phyloP scores from a whole-genome alignment of 2,329 filamentous ascomycete species.

The Pseudocercospora cruenta region DNA sequence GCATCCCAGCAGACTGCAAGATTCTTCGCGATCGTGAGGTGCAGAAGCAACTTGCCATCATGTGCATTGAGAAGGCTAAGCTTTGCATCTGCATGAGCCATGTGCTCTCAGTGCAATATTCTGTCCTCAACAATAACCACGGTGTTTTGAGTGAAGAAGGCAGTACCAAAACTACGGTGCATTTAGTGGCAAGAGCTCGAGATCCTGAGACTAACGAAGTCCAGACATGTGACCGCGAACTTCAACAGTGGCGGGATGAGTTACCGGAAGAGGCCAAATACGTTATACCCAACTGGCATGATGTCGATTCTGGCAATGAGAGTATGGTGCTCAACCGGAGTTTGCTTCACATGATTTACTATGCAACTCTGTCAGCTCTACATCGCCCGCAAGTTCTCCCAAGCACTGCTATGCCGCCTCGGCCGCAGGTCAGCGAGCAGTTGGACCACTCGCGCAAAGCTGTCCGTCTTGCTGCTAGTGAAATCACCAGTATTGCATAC shows the following conservation, averaged over 20 bases:
- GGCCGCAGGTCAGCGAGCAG: conserved; percentile 63
- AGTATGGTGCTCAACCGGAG: conserved; percentile 72
- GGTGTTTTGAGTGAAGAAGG: conserved; percentile 71
- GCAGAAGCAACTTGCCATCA: conserved; percentile 77
- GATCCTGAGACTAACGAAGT: conserved; percentile 82
- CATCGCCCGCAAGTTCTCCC: conserved; percentile 90
- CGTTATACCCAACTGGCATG: conserved; percentile 57
- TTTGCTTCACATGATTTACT: conserved; percentile 91
- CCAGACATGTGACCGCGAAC: conserved; percentile 74
- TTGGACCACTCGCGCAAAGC: conserved; percentile 82
- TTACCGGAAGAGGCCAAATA: conserved; percentile 75
- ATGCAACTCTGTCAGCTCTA: conserved; percentile 86
- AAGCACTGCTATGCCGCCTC: conserved; percentile 54
- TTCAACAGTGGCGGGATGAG: conserved; percentile 75
- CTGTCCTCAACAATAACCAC: conserved; percentile 82
- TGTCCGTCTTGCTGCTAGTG: conserved; percentile 79
- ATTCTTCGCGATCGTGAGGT: conserved; percentile 70
- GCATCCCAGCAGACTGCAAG: conserved; percentile 71
- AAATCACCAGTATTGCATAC: conserved; percentile 82
- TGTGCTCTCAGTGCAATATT: conserved; percentile 89
- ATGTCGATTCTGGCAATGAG: conserved; percentile 62
- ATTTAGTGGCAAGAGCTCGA: conserved; percentile 87
- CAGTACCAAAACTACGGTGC: conserved; percentile 73
- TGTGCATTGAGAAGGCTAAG: conserved; percentile 92
- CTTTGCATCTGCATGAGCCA: conserved; percentile 87